These are phyloP conservation scores for Rhododendron molle DNA, from an alignment of 148 eudicot species.

Conservation along the genomic window DNA sequence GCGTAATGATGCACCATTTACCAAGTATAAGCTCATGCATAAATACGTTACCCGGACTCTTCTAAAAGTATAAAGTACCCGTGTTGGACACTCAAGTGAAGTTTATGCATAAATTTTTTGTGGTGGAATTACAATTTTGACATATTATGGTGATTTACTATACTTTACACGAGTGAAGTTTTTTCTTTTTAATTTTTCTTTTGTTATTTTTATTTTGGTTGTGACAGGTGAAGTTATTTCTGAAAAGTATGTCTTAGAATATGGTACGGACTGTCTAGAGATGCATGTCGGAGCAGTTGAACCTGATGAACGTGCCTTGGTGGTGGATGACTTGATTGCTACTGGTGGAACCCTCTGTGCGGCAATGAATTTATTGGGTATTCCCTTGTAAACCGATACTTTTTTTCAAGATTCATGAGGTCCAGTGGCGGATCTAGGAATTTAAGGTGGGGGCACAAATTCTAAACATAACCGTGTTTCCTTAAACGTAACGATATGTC, in stretches of 20 bases:
- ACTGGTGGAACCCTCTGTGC: constrained; percentile 96
- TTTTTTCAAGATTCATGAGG: neutral
- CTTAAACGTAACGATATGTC: too few relatives aligned
- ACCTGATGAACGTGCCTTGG: constrained; percentile 69
- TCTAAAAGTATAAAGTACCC: neutral
- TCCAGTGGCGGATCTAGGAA: too few relatives aligned
- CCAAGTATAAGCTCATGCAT: neutral
- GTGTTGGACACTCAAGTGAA: neutral
- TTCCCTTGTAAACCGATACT: neutral
- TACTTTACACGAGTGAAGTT: neutral
- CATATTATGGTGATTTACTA: neutral
- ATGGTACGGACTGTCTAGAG: constrained; percentile 84
- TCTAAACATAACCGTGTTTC: too few relatives aligned
- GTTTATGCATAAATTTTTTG: neutral
- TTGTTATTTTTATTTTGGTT: neutral
- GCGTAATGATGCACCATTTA: neutral
- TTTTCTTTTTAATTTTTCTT: neutral
- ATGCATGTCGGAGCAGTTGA: constrained; percentile 95
- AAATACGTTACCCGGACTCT: neutral
- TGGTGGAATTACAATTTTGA: neutral
- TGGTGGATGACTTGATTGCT: constrained; percentile 90
- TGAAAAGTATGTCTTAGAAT: constrained; percentile 74
- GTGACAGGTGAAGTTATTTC: constrained; percentile 68
- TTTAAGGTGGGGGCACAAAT: too few relatives aligned
- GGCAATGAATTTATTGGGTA: constrained; percentile 82